A percentile compares a stretch with the other conserved stretches of the same genome.
Evolutionary conservation across 164 flowering plant species (phyloP).

Genomic region (Vitis cinerea): DNA sequence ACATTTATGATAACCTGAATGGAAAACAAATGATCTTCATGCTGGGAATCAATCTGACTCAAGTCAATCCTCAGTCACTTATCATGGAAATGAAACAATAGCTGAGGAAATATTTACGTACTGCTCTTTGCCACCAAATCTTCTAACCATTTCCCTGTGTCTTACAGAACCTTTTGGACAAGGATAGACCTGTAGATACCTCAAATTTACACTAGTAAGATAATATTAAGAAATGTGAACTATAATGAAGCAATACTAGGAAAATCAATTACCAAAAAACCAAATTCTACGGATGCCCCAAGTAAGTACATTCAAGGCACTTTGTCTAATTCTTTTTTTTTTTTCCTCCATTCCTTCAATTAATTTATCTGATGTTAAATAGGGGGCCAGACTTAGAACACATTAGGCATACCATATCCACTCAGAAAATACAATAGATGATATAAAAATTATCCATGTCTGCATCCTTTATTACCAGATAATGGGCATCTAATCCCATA

Average conservation of each 20-base stretch:
- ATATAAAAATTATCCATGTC: too few species aligned
- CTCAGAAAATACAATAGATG: too few species aligned
- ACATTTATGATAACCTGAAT: neutral
- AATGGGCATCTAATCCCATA: too few species aligned
- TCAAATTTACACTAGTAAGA: constrained; percentile 3
- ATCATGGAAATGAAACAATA: neutral
- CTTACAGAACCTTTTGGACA: constrained; percentile 80
- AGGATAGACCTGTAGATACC: constrained; percentile 61
- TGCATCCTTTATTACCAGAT: too few species aligned
- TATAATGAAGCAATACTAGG: neutral
- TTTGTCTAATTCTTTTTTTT: too few species aligned
- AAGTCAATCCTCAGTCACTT: neutral
- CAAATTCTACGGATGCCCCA: neutral
- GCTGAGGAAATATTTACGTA: constrained; percentile 28
- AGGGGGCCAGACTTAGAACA: too few species aligned
- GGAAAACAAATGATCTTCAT: neutral
- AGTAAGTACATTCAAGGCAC: neutral
- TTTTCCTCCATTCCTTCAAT: too few species aligned
- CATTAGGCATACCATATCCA: too few species aligned
- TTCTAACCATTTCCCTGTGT: constrained; percentile 64
- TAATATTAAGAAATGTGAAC: neutral
- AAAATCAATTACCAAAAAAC: neutral
- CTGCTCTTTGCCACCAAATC: constrained; percentile 76
- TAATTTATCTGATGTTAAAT: too few species aligned
- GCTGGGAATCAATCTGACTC: neutral